phyloP scores from a whole-genome alignment of 2,329 filamentous ascomycete genomes.

The Fusarium anguioides region DNA sequence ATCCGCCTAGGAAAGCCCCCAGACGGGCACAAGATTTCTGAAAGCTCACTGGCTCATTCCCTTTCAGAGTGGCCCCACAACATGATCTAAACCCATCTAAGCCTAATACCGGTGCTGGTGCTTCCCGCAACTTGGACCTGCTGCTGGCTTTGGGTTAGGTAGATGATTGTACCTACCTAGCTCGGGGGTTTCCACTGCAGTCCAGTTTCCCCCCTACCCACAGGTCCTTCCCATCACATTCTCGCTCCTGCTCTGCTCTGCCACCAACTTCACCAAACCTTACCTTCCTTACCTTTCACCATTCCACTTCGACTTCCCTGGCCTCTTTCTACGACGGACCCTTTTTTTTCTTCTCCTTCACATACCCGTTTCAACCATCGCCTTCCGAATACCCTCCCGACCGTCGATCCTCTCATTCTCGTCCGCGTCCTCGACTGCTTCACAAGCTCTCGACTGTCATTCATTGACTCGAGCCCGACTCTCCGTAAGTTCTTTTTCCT shows the following conservation, averaged over 20 bases:
- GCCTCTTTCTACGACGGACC: slow-evolving; percentile 38
- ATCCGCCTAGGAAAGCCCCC: slow-evolving; percentile 21
- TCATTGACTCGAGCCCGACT: slow-evolving; percentile 38
- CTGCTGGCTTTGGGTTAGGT: slow-evolving; percentile 33
- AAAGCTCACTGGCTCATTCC: slow-evolving; percentile 17
- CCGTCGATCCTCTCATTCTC: slow-evolving; percentile 39
- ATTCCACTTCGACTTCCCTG: slow-evolving; percentile 38
- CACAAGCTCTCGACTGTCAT: slow-evolving; percentile 33
- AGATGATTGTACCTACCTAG: not conserved
- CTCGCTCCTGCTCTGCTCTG: slow-evolving; percentile 30
- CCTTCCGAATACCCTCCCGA: slow-evolving; percentile 33
- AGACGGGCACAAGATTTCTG: not conserved
- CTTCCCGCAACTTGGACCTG: slow-evolving; percentile 30
- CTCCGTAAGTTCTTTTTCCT: slow-evolving; percentile 40
- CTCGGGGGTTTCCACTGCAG: slow-evolving; percentile 35
- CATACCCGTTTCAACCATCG: slow-evolving; percentile 39
- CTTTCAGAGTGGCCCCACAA: slow-evolving; percentile 15
- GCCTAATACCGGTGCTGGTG: slow-evolving; percentile 19
- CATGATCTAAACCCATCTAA: slow-evolving; percentile 26
- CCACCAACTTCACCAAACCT: slow-evolving; percentile 27
- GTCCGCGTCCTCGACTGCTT: slow-evolving; percentile 30
- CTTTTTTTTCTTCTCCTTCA: slow-evolving; percentile 43
- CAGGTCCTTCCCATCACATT: slow-evolving; percentile 29
- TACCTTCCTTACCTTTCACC: slow-evolving; percentile 35
- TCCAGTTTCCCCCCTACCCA: slow-evolving; percentile 43